Conservation (phyloP, 371 early-diverging fungal species). For the Mortierella sp. region DNA sequence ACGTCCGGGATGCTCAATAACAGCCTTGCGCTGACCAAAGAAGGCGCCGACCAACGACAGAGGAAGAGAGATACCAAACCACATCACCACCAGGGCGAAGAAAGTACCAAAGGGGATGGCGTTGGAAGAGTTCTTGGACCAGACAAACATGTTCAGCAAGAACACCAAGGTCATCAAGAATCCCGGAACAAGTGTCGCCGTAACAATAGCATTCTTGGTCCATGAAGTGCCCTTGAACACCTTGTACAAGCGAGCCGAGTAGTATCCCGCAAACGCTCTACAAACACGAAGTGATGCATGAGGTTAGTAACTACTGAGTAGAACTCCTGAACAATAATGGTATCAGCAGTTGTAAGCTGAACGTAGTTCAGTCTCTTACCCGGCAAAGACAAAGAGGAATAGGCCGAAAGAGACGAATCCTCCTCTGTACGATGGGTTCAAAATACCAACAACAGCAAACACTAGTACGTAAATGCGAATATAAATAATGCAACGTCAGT, state of each 20-base stretch:
- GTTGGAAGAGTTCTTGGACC: slow-evolving; percentile 80
- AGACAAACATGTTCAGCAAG: slow-evolving; percentile 82
- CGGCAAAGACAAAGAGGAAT: slow-evolving; percentile 79
- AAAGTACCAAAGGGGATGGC: slow-evolving; percentile 90
- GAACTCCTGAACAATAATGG: too few relatives aligned
- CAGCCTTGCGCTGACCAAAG: slow-evolving; percentile 77
- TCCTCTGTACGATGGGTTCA: slow-evolving; percentile 88
- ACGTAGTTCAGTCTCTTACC: slow-evolving; percentile 54
- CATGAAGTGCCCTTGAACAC: slow-evolving; percentile 82
- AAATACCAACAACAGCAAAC: slow-evolving; percentile 82
- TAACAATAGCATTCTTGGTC: slow-evolving; percentile 77
- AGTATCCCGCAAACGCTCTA: slow-evolving; percentile 78
- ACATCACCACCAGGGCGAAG: slow-evolving; percentile 79
- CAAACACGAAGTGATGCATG: neutral
- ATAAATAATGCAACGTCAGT: neutral
- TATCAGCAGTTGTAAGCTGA: neutral
- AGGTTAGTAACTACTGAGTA: neutral
- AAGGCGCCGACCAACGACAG: slow-evolving; percentile 81
- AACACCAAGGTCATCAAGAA: slow-evolving; percentile 62
- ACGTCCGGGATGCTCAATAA: slow-evolving; percentile 86
- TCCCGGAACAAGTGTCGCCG: slow-evolving; percentile 67
- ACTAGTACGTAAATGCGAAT: slow-evolving; percentile 44
- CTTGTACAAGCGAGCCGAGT: slow-evolving; percentile 83
- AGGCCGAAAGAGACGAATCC: slow-evolving; percentile 77
- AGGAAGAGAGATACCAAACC: slow-evolving; percentile 83